phyloP scores from a whole-genome alignment of 805 yeast genomes.

The Wickerhamomyces pijperi region DNA sequence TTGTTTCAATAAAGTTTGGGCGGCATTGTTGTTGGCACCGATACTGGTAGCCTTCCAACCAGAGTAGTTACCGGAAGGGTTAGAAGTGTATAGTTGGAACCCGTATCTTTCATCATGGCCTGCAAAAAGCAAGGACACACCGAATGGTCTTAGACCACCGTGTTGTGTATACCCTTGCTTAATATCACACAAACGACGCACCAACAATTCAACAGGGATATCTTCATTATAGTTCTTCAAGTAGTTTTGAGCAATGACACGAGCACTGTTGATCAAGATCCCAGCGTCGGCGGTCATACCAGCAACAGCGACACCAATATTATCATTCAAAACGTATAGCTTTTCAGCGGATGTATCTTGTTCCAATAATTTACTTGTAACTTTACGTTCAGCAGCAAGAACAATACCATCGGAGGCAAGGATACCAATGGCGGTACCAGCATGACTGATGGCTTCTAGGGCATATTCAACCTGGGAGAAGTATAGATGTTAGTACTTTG shows the following conservation, averaged over 20 bases:
- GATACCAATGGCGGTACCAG: constrained; percentile 94
- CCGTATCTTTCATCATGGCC: constrained; percentile 87
- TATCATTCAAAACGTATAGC: constrained; percentile 65
- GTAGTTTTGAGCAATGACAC: constrained; percentile 75
- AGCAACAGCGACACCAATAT: constrained; percentile 88
- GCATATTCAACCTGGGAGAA: constrained; percentile 76
- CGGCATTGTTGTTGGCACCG: constrained; percentile 93
- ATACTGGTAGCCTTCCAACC: constrained; percentile 98
- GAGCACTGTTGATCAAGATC: constrained; percentile 77
- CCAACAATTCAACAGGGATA: constrained; percentile 86
- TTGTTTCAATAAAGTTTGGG: constrained; percentile 90
- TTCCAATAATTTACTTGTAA: constrained; percentile 84
- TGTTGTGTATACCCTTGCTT: constrained; percentile 98
- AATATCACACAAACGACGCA: constrained; percentile 79
- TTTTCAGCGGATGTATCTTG: constrained; percentile 92
- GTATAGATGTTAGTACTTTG: too few species aligned
- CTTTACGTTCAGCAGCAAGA: constrained; percentile 92
- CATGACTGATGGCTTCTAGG: constrained; percentile 93
- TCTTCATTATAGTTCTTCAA: constrained; percentile 82
- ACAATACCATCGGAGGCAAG: constrained; percentile 83
- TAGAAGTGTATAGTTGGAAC: constrained; percentile 87
- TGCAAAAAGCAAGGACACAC: constrained; percentile 92
- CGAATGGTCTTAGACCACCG: constrained; percentile 97
- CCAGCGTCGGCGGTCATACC: constrained; percentile 98
- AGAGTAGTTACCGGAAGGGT: constrained; percentile 94